Conservation (phyloP, 331 rosid genomes). For the Arachis monticola region DNA sequence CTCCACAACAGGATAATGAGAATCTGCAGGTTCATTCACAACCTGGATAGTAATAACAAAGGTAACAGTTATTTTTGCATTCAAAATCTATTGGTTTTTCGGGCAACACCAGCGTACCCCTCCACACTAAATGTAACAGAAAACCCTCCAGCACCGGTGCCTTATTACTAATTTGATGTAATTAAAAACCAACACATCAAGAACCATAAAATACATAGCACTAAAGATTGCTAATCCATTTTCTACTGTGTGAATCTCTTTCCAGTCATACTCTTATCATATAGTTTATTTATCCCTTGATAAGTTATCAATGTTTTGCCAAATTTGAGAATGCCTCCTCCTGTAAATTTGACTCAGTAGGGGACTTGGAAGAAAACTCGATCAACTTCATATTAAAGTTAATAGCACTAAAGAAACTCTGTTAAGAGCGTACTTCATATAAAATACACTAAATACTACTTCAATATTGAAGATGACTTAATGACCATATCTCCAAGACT, state of each 20-base stretch:
- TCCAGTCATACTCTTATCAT: constrained; percentile 3
- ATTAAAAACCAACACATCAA: constrained; percentile 14
- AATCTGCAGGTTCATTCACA: constrained; percentile 86
- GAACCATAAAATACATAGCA: constrained; percentile 1
- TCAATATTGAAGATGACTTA: neutral
- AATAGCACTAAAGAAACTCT: constrained; percentile 4
- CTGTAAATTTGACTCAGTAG: neutral
- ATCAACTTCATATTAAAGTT: neutral
- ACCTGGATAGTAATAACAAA: constrained; percentile 61
- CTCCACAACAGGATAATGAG: constrained; percentile 91
- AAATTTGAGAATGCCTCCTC: constrained; percentile 3
- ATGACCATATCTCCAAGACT: neutral
- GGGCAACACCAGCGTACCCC: constrained; percentile 19
- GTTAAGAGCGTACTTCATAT: neutral
- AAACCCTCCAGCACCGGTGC: constrained; percentile 10
- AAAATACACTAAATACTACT: neutral
- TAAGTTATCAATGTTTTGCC: neutral
- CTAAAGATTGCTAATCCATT: constrained; percentile 9
- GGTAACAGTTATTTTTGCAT: constrained; percentile 33
- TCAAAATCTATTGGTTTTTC: constrained; percentile 1
- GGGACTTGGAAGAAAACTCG: constrained; percentile 2
- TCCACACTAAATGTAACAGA: constrained; percentile 9
- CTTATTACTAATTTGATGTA: constrained; percentile 1
- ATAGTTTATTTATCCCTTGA: constrained; percentile 12
- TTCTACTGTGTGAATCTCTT: neutral